Evolutionary conservation across 1,139 yeast species (phyloP).

Genomic region (Yamadazyma dushanensis): DNA sequence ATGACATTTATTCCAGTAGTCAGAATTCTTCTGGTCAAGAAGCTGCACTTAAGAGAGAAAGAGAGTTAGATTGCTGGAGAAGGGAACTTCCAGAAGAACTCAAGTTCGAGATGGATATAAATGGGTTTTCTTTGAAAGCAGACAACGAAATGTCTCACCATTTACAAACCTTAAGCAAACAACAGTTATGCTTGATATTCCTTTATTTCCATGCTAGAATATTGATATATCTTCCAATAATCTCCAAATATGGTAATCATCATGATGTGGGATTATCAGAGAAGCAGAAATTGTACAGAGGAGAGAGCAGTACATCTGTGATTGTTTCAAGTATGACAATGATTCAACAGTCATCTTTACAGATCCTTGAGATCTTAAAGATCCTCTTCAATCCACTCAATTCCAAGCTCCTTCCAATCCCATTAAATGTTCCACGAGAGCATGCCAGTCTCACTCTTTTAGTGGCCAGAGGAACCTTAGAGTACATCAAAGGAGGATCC

Average conservation of each 20-base stretch:
- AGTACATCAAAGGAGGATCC: conserved; percentile 83
- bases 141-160: conserved; percentile 24
- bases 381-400: conserved; percentile 42
- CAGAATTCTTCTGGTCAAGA: conserved; percentile 38
- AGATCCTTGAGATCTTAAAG: conserved; percentile 60
- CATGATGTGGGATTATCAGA: conserved; percentile 46
- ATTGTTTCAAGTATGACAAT: conserved; percentile 51
- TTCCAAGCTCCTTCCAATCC: conserved; percentile 56
- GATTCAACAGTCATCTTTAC: conserved; percentile 73
- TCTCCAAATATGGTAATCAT: conserved; percentile 49
- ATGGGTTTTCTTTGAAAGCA: conserved; percentile 51
- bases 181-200: conserved; percentile 60
- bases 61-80: conserved; percentile 78
- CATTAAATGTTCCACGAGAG: conserved; percentile 69
- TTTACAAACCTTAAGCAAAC: conserved; percentile 40
- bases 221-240: conserved; percentile 75
- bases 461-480: conserved; percentile 78
- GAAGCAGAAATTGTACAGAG: conserved; percentile 36
- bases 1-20: conserved; percentile 56
- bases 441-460: conserved; percentile 67
- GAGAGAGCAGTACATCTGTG: conserved; percentile 25
- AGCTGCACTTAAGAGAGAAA: conserved; percentile 53
- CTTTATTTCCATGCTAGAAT: conserved; percentile 79
- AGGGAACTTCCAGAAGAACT: conserved; percentile 63
- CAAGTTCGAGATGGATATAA: conserved; percentile 65